Base-by-base conservation (phyloP, 208 protist genomes). In the Acanthamoeba sp. region DNA sequence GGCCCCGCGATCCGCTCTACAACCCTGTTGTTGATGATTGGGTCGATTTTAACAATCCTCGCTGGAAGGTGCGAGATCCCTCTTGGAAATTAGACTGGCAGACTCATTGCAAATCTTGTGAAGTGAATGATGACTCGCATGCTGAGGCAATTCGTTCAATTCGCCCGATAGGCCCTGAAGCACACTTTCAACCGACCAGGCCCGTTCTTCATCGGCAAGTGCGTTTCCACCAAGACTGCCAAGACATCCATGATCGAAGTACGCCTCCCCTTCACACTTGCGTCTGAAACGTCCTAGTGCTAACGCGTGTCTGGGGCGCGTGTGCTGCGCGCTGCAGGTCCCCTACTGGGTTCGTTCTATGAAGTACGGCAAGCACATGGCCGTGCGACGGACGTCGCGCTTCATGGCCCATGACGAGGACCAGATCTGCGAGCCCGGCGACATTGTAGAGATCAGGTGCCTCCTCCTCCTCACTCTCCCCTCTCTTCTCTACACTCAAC, bases 281-380 rank as follows among this genome's bases (percentile, higher is more conserved):
- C n/a, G n/a, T n/a, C n/a, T n/a, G n/a, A n/a, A n/a, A n/a, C n/a
- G n/a, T n/a, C n/a, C 29, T 29, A 9, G 18, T 32, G 22, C 62
- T 69, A 22, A 69, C 62, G 22, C n/a, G 62, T 27, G n/a, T 32
- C 14, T 16, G 14, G 2, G 20, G 59, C 59, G 55, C 18, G 59
- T 66, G 2, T 66, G n/a, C 42, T 48, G 42, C 18, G 59, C 2
- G 16, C 6, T 5, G 2, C 69, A 85, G 76, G 76, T 71, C 3
- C 84, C 84, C n/a, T 91, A 91, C 34, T 91, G 84, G 84, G 62
- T 91, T 29, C 50, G 84, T 29, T 64, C 50, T 50, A 91, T 73
- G 84, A 91, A 91, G 55, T 91, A 73, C 38, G 84, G 84, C 84
- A 91, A 91, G 84, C 59, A 91, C 84, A 91, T 91, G 50, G 84